Conservation (phyloP, 345 rosid species). For the Capsella bursapastoris region DNA sequence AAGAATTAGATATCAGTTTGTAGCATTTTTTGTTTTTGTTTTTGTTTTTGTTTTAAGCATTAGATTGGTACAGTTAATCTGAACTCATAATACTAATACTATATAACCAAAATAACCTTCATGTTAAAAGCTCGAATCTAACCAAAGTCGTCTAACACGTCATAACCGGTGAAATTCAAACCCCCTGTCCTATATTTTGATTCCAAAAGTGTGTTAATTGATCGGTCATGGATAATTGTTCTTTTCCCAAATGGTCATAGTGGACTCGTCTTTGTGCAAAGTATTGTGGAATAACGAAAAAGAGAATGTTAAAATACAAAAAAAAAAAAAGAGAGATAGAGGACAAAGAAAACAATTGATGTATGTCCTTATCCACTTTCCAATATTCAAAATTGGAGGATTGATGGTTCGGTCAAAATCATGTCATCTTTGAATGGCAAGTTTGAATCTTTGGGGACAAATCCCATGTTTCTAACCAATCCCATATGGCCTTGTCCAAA, state of each 20-base stretch:
- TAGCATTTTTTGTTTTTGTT: not conserved
- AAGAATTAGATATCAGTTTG: not conserved
- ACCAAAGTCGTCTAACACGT: conserved; percentile 2
- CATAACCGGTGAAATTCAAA: conserved; percentile 9
- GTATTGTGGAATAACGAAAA: conserved; percentile 18
- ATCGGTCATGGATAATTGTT: conserved; percentile 20
- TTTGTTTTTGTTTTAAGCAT: too few species aligned
- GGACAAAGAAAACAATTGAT: not conserved
- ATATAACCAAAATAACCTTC: not conserved
- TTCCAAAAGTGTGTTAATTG: not conserved
- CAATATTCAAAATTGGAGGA: conserved; percentile 37
- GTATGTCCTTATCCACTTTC: conserved; percentile 42
- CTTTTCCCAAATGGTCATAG: conserved; percentile 27
- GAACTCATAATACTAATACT: not conserved
- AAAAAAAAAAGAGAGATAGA: not conserved
- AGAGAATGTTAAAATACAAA: conserved; percentile 25
- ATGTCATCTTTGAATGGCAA: conserved; percentile 37
- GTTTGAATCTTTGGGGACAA: conserved; percentile 31
- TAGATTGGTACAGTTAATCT: not conserved
- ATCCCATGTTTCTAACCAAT: conserved; percentile 34
- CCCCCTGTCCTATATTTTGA: not conserved
- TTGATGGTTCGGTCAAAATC: conserved; percentile 41
- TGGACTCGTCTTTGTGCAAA: conserved; percentile 30
- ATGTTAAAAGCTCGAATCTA: not conserved
- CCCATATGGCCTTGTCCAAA: conserved; percentile 25